A percentile compares a stretch with the other conserved stretches of the same genome.
These are phyloP conservation scores for Phytophthora hybrid DNA, from an alignment of 352 stramenopile genomes.

Conservation along the genomic window DNA sequence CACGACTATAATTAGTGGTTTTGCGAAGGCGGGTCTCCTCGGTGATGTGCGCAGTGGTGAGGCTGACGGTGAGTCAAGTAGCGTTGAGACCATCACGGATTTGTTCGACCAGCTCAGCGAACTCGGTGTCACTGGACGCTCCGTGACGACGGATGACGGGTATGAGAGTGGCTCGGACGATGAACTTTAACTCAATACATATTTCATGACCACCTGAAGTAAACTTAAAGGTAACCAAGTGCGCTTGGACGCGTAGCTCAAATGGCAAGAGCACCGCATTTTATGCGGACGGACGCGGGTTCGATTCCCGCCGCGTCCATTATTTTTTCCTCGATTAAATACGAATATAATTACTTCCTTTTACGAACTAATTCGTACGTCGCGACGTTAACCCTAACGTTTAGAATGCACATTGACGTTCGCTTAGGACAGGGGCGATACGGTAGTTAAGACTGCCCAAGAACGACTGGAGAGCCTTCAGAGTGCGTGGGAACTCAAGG, in stretches of 20 bases:
- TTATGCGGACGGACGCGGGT: conserved; percentile 6
- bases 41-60: too few relatives aligned
- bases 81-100: neutral
- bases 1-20: too few relatives aligned
- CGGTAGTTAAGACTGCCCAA: too few relatives aligned
- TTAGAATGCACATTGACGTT: too few relatives aligned
- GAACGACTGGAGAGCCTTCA: too few relatives aligned
- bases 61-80: neutral
- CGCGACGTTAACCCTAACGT: too few relatives aligned
- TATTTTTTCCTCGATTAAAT: neutral
- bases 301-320: conserved; percentile 2
- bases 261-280: conserved; percentile 8
- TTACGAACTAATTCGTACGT: too few relatives aligned
- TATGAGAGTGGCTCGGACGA: neutral
- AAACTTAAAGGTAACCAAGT: conserved; percentile 6
- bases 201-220: neutral
- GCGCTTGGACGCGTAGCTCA: conserved; percentile 12
- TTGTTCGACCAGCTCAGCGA: neutral
- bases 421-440: too few relatives aligned
- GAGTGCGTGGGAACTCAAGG: too few relatives aligned
- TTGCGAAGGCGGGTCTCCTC: too few relatives aligned
- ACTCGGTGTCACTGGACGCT: neutral
- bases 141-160: neutral
- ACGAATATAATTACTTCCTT: neutral
- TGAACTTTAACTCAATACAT: neutral